Evolutionary conservation across 129 eudicot genomes (phyloP), one percentile per base, ranked within the genome.

Genomic region (Erigeron canadensis): DNA sequence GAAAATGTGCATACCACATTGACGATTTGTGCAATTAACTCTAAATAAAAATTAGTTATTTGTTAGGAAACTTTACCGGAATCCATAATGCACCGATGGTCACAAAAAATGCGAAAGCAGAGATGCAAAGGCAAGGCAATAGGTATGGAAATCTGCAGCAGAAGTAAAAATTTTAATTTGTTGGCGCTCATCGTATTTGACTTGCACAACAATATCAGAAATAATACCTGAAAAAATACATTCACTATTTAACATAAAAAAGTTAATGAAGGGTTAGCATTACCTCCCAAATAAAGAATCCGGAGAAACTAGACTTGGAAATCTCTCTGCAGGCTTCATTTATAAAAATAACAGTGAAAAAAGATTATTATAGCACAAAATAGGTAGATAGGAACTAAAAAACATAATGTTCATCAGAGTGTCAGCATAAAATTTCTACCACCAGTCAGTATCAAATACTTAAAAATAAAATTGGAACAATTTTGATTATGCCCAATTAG

Each of bases 141-240:
- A 92, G 83, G 81, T 92, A 92, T 19, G 98, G 98, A 79, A 89
- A 92, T 79, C 98, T 92, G 87, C 83, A 83, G 15, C 76, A n/a
- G n/a, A n/a, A n/a, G n/a, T n/a, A n/a, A n/a, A n/a, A n/a, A n/a
- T n/a, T 57, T 12, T 5, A 41, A 69, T 43, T 19, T 61, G 22
- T 19, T 58, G 39, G 16, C 7, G 28, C 43, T 51, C 15, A 51
- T n/a, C n/a, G n/a, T 13, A 5, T 13, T 13, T 10, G 17, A 53
- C n/a, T 13, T 28, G 57, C 15, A 44, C 38, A 38, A 61, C 16
- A 38, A 50, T 65, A 10, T 18, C 47, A 70, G 16, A 11, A 38
- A n/a, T n/a, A n/a, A 63, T 50, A 12, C 7, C 10, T 38, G 5
- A n/a, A n/a, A n/a, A n/a, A n/a, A n/a, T n/a, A n/a, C n/a, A n/a